Base-by-base conservation (phyloP, 176 grass and related monocot genomes). In the Aegilops sharonensis region DNA sequence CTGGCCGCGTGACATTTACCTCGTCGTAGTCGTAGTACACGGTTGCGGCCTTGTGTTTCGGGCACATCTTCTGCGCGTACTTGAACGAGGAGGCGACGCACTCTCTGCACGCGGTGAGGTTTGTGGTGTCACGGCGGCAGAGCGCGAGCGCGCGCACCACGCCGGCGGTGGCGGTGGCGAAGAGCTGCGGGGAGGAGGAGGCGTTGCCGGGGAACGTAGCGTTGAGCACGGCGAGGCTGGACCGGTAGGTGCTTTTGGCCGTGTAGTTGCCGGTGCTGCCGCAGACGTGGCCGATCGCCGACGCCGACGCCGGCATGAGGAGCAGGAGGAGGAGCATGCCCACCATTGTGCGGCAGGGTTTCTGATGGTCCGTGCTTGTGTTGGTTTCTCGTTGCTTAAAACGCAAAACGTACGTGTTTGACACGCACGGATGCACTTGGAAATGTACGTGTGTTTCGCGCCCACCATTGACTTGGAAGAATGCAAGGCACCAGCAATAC, bases 111-210 rank as follows among this genome's bases (percentile, higher is more conserved):
- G 60, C 60, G 23, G 78, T 80, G 60, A 36, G 24, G 60, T 45
- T 30, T 29, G 40, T 7, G 75, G 67, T 17, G 64, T 85, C 80
- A 47, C 71, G 81, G 84, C 91, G 81, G 81, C 87, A 92, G 11
- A 89, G 84, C 39, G 76, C 84, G 40, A 93, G 88, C 11, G 81
- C 85, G 29, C 78, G 69, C 5, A 88, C 82, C 47, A 2, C 70
- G 72, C 87, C 52, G n/a, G 78, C 31, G 75, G 74, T 63, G 35
- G 71, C 66, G 8, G 1, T 86, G 45, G 68, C 18, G 30, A 89
- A 92, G 29, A 29, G 87, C 5, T 78, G 0, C 2, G 73, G 50
- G 27, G 73, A 88, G 2, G 87, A 63, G 50, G 80, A 78, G 9
- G 50, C 14, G 81, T 72, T 89, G 36, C 12, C 71, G 0, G 54